Percentiles rank a stretch among this genome's conserved stretches.
phyloP scores from a whole-genome alignment of 23 red algal genomes.

The Gracilaria gracilis region DNA sequence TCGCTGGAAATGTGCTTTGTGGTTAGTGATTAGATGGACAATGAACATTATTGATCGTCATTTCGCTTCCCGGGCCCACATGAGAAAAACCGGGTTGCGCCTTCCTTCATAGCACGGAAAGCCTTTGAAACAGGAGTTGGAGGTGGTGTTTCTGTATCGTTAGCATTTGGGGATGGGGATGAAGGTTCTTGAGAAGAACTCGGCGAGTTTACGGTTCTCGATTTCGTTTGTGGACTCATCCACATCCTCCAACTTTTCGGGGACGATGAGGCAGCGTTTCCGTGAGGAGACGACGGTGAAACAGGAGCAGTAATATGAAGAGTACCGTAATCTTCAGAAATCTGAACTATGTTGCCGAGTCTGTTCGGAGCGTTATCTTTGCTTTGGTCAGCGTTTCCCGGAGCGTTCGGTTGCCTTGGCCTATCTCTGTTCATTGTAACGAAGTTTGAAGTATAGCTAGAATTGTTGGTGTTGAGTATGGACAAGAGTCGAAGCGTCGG shows the following conservation, averaged over 20 bases:
- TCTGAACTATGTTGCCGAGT: not conserved
- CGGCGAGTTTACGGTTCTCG: not conserved
- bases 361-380: not conserved
- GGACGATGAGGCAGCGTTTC: not conserved
- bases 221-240: not conserved
- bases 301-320: not conserved
- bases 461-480: not conserved
- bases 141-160: not conserved
- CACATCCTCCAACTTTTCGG: not conserved
- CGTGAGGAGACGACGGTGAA: not conserved
- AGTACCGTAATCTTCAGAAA: not conserved
- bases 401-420: not conserved
- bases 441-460: not conserved
- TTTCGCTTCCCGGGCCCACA: not conserved
- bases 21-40: not conserved
- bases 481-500: not conserved
- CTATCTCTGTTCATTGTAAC: not conserved
- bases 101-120: not conserved
- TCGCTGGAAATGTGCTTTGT: not conserved
- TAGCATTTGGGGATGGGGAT: not conserved
- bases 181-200: not conserved
- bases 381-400: not conserved
- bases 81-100: not conserved
- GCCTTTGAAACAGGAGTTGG: conserved; percentile 4
- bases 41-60: not conserved